These are phyloP conservation scores for Moniliella sp. DNA, from an alignment of 1,284 basidiomycete species.

Conservation along the genomic window DNA sequence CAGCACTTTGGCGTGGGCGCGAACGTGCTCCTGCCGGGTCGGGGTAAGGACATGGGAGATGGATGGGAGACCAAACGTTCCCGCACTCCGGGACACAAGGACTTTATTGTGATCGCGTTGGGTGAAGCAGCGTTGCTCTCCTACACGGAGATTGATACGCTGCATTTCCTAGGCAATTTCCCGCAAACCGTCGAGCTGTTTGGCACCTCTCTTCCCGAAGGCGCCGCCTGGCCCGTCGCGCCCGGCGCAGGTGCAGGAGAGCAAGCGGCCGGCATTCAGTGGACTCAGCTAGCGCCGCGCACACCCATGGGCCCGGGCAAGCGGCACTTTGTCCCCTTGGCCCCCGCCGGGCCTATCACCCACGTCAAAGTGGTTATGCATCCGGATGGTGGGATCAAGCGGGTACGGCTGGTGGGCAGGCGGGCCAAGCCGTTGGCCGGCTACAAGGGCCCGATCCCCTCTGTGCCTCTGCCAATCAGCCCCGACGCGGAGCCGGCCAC, in stretches of 20 bases:
- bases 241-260: constrained; percentile 2
- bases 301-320: constrained; percentile 68
- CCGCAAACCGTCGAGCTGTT: constrained; percentile 53
- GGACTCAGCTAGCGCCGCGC: constrained; percentile 54
- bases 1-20: constrained; percentile 82
- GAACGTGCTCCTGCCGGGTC: constrained; percentile 72
- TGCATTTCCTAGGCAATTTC: constrained; percentile 89
- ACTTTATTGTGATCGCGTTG: constrained; percentile 73
- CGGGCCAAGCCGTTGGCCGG: constrained; percentile 32
- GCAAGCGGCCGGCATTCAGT: constrained; percentile 34
- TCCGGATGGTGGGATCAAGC: constrained; percentile 87
- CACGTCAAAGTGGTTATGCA: constrained; percentile 74
- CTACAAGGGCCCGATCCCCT: not conserved
- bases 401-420: constrained; percentile 59
- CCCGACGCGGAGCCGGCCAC: no score
- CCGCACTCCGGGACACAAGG: constrained; percentile 54
- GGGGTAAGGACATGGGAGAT: constrained; percentile 77
- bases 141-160: constrained; percentile 71
- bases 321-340: constrained; percentile 66
- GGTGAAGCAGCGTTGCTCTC: constrained; percentile 44
- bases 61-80: constrained; percentile 95
- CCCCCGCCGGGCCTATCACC: constrained; percentile 43
- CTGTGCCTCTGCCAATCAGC: not conserved
- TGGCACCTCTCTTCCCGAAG: constrained; percentile 3
- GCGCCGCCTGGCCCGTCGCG: constrained; percentile 1